Evolutionary conservation across 73 alveolate species (phyloP).

Genomic region (Paraurostyla sp.): DNA sequence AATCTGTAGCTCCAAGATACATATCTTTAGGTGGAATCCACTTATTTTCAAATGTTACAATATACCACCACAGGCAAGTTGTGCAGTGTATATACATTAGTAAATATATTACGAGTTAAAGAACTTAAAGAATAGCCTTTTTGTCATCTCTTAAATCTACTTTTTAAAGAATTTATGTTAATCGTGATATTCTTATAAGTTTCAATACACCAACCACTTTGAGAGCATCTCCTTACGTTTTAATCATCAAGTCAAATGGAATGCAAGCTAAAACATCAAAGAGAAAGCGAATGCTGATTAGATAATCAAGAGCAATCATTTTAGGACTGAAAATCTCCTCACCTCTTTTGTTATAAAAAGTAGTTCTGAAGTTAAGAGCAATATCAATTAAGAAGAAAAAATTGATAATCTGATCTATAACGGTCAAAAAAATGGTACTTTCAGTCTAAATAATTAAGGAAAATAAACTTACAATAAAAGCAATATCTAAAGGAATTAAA

Average conservation of each 20-base stretch:
- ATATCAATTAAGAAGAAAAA: constrained; percentile 73
- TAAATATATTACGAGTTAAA: background rate
- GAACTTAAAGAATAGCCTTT: constrained; percentile 28
- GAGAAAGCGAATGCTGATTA: constrained; percentile 54
- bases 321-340: constrained; percentile 56
- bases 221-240: constrained; percentile 3
- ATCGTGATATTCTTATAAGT: constrained; percentile 66
- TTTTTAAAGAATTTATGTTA: constrained; percentile 46
- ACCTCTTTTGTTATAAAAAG: constrained; percentile 55
- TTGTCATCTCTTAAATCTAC: constrained; percentile 58
- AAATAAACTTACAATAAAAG: constrained; percentile 43
- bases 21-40: constrained; percentile 44
- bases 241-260: constrained; percentile 56
- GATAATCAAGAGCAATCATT: constrained; percentile 60
- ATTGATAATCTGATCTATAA: constrained; percentile 63
- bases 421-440: constrained; percentile 4
- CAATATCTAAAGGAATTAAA: constrained; percentile 36
- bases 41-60: constrained; percentile 34
- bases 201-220: constrained; percentile 60
- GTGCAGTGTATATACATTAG: constrained; percentile 33
- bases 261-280: constrained; percentile 70
- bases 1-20: constrained; percentile 12
- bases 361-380: constrained; percentile 73
- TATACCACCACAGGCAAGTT: constrained; percentile 20
- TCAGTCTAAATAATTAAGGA: constrained; percentile 13